A percentile compares a stretch with the other conserved stretches of the same genome.
These are phyloP conservation scores for Cyberlindnera veronae DNA, from an alignment of 805 yeast genomes.

Conservation along the genomic window DNA sequence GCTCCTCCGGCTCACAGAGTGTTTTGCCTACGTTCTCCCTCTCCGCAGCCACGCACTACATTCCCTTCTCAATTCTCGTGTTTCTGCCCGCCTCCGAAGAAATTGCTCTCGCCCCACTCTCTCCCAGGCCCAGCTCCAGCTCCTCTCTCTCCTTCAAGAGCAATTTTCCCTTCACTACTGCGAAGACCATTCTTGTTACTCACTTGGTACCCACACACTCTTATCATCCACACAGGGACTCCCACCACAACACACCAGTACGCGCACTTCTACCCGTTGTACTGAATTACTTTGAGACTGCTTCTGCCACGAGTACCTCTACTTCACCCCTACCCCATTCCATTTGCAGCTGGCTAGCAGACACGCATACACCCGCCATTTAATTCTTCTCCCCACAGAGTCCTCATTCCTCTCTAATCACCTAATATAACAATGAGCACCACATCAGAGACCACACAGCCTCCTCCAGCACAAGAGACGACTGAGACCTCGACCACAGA, in stretches of 20 bases:
- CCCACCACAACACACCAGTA: too few relatives aligned
- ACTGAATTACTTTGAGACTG: too few relatives aligned
- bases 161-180: background rate
- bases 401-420: background rate
- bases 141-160: background rate
- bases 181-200: too few relatives aligned
- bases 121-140: too few relatives aligned
- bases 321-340: background rate
- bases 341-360: background rate
- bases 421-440: constrained; percentile 7
- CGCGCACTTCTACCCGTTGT: too few relatives aligned
- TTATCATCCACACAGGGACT: too few relatives aligned
- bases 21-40: constrained; percentile 1
- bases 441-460: too few relatives aligned
- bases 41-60: constrained; percentile 1
- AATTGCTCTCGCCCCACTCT: background rate
- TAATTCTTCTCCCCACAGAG: background rate
- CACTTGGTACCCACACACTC: too few relatives aligned
- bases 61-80: background rate
- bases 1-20: background rate
- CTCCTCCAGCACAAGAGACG: too few relatives aligned
- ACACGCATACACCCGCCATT: background rate
- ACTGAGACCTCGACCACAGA: constrained; percentile 2
- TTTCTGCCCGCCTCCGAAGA: background rate
- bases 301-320: background rate